These are phyloP conservation scores for Asterochloris erici DNA, from an alignment of 139 green algal species.

Conservation along the genomic window DNA sequence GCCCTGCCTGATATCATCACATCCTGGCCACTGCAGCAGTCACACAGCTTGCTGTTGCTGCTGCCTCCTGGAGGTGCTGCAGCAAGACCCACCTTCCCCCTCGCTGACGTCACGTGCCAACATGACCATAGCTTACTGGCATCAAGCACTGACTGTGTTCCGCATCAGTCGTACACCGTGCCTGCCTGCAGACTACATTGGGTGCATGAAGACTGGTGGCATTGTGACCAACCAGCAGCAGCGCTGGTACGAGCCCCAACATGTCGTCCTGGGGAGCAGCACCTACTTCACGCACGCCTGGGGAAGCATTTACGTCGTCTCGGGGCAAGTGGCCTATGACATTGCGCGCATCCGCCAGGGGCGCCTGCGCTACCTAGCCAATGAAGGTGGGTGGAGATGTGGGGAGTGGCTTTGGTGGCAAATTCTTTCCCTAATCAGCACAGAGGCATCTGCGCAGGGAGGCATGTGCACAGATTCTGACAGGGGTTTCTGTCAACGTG, in stretches of 20 bases:
- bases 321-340: constrained; percentile 25
- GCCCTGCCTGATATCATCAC: too few relatives aligned
- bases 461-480: too few relatives aligned
- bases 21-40: too few relatives aligned
- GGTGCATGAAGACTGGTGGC: constrained; percentile 65
- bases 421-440: neutral
- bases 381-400: constrained; percentile 41
- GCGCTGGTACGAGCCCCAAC: constrained; percentile 61
- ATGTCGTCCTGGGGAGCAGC: constrained; percentile 38
- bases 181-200: constrained; percentile 49
- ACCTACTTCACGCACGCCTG: constrained; percentile 62
- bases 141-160: neutral
- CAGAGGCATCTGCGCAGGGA: too few relatives aligned
- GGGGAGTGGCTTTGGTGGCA: neutral
- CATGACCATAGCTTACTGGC: neutral
- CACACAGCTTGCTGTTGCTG: too few relatives aligned
- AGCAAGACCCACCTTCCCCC: neutral
- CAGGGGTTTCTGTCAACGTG: too few relatives aligned
- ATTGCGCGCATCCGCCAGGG: constrained; percentile 25
- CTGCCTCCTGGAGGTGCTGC: too few relatives aligned
- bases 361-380: constrained; percentile 51
- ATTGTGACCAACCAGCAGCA: constrained; percentile 33
- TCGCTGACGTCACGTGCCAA: neutral
- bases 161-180: neutral
- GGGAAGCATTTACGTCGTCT: constrained; percentile 56